These are phyloP conservation scores for Colletotrichum nymphaeae DNA, from an alignment of 2,329 filamentous ascomycete genomes.

Conservation along the genomic window DNA sequence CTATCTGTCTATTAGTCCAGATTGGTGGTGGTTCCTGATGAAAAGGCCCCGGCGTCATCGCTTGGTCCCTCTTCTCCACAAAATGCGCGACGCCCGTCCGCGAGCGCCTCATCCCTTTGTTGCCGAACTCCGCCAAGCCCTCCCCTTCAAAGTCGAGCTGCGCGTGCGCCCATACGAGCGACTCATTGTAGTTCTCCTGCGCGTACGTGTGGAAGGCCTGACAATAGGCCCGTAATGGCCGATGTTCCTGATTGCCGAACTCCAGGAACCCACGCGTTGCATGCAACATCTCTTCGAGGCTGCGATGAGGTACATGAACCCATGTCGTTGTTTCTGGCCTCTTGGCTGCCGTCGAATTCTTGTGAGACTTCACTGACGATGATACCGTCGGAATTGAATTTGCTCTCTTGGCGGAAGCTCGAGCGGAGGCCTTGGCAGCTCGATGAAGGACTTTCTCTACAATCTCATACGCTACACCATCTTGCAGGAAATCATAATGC, in stretches of 20 bases:
- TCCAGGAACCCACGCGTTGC: constrained; percentile 2
- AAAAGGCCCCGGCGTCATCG: constrained; percentile 17
- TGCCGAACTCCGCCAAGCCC: constrained; percentile 17
- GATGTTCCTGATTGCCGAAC: not conserved
- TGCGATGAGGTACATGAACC: constrained; percentile 3
- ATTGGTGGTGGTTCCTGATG: not conserved
- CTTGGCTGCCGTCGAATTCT: not conserved
- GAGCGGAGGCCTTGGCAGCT: not conserved
- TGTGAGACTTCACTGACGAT: not conserved
- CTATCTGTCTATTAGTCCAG: not conserved
- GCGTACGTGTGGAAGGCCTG: constrained; percentile 1
- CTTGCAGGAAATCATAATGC: not conserved
- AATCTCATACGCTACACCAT: not conserved
- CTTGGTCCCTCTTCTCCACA: constrained; percentile 18
- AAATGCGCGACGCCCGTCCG: constrained; percentile 29
- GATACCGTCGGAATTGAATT: not conserved
- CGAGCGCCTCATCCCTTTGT: constrained; percentile 11
- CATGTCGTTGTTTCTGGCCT: not conserved
- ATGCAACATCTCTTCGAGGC: constrained; percentile 20
- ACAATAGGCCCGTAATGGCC: constrained; percentile 9
- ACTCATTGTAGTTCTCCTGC: constrained; percentile 2
- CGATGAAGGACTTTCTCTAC: not conserved
- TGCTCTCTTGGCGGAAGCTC: not conserved
- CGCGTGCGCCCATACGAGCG: not conserved
- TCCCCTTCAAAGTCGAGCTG: constrained; percentile 6